Percentiles rank a stretch among this genome's conserved stretches.
These are phyloP conservation scores for Rhytidhysteron rufulum DNA, from an alignment of 2,329 filamentous ascomycete species.

Conservation along the genomic window DNA sequence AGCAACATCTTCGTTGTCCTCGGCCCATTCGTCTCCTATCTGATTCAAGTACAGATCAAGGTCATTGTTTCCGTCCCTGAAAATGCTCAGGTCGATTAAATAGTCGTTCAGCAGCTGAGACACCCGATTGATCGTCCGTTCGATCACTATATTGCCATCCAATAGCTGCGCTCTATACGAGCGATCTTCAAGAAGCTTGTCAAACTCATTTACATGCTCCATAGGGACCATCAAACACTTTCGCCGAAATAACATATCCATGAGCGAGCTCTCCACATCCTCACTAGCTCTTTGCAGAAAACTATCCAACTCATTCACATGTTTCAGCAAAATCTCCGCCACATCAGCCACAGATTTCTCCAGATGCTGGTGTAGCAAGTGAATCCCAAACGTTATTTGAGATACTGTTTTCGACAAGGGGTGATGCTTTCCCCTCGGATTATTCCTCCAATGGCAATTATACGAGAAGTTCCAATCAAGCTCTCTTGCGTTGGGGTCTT, in stretches of 20 bases:
- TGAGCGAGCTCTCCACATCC: conserved; percentile 73
- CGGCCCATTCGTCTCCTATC: conserved; percentile 60
- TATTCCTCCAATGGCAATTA: conserved; percentile 71
- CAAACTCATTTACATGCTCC: conserved; percentile 76
- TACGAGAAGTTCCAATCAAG: conserved; percentile 67
- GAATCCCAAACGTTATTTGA: conserved; percentile 91
- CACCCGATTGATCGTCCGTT: conserved; percentile 81
- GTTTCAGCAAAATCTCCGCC: conserved; percentile 80
- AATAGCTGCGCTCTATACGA: conserved; percentile 78
- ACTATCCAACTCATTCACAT: conserved; percentile 91
- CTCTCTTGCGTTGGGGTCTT: conserved; percentile 62
- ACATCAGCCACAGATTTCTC: conserved; percentile 88
- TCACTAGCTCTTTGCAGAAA: conserved; percentile 84
- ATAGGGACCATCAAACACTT: conserved; percentile 78
- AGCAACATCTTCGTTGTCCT: conserved; percentile 56
- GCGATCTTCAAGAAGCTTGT: conserved; percentile 81
- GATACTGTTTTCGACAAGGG: conserved; percentile 86
- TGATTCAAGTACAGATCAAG: conserved; percentile 71
- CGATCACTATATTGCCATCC: conserved; percentile 84
- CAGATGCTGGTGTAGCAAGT: conserved; percentile 77
- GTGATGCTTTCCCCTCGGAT: conserved; percentile 73
- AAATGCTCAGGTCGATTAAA: conserved; percentile 73
- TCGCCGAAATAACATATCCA: conserved; percentile 69
- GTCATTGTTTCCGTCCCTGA: conserved; percentile 69
- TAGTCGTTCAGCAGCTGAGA: conserved; percentile 71